phyloP scores from a whole-genome alignment of 257 asterid genomes.

The Solanum paucissectum region DNA sequence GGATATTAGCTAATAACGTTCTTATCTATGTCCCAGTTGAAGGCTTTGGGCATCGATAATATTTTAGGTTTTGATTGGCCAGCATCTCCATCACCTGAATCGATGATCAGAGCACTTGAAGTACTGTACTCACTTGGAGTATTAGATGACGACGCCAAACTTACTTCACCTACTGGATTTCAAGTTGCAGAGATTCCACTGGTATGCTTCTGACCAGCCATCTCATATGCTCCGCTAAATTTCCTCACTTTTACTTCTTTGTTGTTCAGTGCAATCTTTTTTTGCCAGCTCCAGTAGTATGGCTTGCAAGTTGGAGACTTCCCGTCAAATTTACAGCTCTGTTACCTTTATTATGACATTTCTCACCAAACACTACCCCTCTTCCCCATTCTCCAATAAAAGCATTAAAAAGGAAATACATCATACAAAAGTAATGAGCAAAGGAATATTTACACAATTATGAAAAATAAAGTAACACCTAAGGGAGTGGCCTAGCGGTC shows the following conservation, averaged over 20 bases:
- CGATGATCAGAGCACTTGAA: constrained; percentile 95
- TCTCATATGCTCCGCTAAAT: background rate
- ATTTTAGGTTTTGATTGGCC: constrained; percentile 96
- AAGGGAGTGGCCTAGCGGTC: background rate
- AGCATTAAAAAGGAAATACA: background rate
- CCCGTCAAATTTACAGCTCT: background rate
- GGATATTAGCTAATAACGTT: background rate
- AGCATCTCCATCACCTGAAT: constrained; percentile 91
- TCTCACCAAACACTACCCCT: background rate
- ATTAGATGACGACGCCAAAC: constrained; percentile 84
- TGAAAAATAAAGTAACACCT: background rate
- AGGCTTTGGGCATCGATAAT: constrained; percentile 90
- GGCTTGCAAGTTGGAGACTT: background rate
- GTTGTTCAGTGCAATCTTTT: background rate
- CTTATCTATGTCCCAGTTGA: constrained; percentile 44
- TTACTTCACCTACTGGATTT: constrained; percentile 86
- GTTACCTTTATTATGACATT: background rate
- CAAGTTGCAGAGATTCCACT: constrained; percentile 95
- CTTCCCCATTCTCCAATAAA: background rate
- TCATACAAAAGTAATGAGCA: background rate
- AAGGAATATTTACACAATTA: background rate
- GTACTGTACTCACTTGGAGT: constrained; percentile 85
- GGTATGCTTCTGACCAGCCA: constrained; percentile 24
- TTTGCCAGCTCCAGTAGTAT: background rate
- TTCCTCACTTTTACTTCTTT: background rate